Base-by-base conservation (phyloP, 331 rosid genomes). In the Malus hybrid region DNA sequence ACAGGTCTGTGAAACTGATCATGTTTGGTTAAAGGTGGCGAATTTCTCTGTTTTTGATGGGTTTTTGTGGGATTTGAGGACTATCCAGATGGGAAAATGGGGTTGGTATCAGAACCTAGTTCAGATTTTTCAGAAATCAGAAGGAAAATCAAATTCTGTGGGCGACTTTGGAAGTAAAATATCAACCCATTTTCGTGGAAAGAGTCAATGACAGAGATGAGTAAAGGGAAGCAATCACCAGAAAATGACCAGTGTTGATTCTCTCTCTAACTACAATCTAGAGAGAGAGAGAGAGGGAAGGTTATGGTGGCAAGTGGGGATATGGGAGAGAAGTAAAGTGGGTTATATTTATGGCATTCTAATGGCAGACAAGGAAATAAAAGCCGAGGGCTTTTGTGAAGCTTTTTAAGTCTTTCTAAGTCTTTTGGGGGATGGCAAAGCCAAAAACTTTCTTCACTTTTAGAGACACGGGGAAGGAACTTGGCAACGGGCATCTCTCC, bases 1-100 rank as follows among this genome's bases (percentile, higher is more conserved):
- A 92, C 34, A 92, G 83, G 82, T 92, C 97, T 10, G 71, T 11
- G n/a, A 69, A 72, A 3, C 79, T 81, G 79, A 92, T 92, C 97
- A 91, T 91, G 5, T 68, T 10, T 22, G 24, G 20, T 56, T 57
- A 60, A 39, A 34, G 62, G 13, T 20, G 8, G 10, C 7, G 16
- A 3, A 19, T 55, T 27, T 36, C 36, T 18, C 8, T 48, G 22
- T 20, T 32, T 22, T 50, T 50, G 11, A 13, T 60, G 81, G 20
- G 48, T 29, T 57, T 27, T 67, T 16, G 33, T 54, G 36, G 64
- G 22, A 33, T 19, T 67, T 10, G 28, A 28, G 15, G 42, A 24
- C 13, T 46, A 27, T 55, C 24, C 36, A 36, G 71, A 22, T 7
- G 32, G 33, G 71, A 55, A 57, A 42, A 66, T 67, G 69, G 71